These are phyloP conservation scores for Fomitopsis betulina DNA, from an alignment of 1,284 basidiomycete species.

Conservation along the genomic window DNA sequence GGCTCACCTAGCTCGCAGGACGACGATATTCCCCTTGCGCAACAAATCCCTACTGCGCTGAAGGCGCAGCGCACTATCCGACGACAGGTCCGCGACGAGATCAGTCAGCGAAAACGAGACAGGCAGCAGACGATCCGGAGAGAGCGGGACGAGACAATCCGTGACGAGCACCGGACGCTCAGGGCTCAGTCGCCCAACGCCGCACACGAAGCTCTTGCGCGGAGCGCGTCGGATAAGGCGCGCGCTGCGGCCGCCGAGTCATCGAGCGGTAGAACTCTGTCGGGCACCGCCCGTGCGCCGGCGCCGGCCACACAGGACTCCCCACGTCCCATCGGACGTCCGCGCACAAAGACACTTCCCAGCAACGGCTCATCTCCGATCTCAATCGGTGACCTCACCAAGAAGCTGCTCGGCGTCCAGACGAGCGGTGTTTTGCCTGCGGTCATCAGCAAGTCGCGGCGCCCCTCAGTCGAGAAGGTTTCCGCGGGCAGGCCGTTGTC, in stretches of 20 bases:
- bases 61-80: conserved; percentile 75
- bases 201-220: conserved; percentile 6
- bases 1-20: conserved; percentile 25
- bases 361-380: conserved; percentile 38
- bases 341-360: conserved; percentile 45
- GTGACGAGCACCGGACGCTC: conserved; percentile 25
- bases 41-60: conserved; percentile 72
- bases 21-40: conserved; percentile 75
- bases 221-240: conserved; percentile 5
- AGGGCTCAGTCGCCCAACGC: conserved; percentile 15
- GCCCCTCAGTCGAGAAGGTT: conserved; percentile 12
- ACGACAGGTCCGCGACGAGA: conserved; percentile 62
- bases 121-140: conserved; percentile 46
- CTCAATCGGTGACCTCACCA: conserved; percentile 53
- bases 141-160: conserved; percentile 34
- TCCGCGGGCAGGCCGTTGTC: neutral
- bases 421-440: conserved; percentile 7
- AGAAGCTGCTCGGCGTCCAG: conserved; percentile 52
- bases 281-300: conserved; percentile 23
- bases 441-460: conserved; percentile 19
- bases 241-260: conserved; percentile 8
- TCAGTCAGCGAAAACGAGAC: conserved; percentile 51
- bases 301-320: conserved; percentile 28
- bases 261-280: conserved; percentile 4
- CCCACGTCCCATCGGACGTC: conserved; percentile 30